Conservation (phyloP, 192 early-diverging fungal genomes). For the Coemansia umbellata region DNA sequence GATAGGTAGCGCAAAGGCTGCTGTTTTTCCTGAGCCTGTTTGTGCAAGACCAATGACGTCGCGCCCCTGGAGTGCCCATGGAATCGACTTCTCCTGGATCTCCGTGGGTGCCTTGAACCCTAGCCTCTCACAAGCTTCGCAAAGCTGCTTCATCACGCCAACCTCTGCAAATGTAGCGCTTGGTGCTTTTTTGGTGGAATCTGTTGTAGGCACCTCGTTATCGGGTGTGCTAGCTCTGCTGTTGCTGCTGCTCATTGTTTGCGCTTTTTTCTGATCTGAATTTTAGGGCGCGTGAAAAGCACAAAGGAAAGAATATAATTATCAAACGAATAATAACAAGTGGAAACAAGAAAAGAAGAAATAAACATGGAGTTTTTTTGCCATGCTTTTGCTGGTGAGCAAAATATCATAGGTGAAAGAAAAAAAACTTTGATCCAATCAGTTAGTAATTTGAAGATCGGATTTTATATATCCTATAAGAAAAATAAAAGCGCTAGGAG, state of each 20-base stretch:
- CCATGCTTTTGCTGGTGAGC: no score
- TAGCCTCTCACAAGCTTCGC: conserved; percentile 83
- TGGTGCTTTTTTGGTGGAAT: no score
- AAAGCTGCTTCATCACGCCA: conserved; percentile 83
- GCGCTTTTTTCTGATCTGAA: not conserved
- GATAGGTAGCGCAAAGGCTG: conserved; percentile 82
- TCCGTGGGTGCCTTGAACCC: conserved; percentile 86
- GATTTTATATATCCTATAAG: no score
- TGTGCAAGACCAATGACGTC: conserved; percentile 99
- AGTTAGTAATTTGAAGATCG: no score
- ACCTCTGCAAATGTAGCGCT: conserved; percentile 32
- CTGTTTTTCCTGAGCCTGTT: conserved; percentile 90
- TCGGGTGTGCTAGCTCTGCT: conserved; percentile 4
- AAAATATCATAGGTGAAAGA: no score
- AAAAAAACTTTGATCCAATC: no score
- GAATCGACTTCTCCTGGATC: conserved; percentile 90
- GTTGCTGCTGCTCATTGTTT: conserved; percentile 12
- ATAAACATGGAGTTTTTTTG: no score
- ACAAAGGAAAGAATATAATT: no score
- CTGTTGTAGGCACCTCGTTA: not conserved
- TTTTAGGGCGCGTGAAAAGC: no score
- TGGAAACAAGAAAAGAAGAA: not conserved
- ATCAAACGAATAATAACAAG: not conserved
- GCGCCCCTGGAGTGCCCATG: conserved; percentile 82
- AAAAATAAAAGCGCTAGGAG: no score